Base-by-base conservation (phyloP, 768 basidiomycete genomes). In the Collybiopsis luxurians region DNA sequence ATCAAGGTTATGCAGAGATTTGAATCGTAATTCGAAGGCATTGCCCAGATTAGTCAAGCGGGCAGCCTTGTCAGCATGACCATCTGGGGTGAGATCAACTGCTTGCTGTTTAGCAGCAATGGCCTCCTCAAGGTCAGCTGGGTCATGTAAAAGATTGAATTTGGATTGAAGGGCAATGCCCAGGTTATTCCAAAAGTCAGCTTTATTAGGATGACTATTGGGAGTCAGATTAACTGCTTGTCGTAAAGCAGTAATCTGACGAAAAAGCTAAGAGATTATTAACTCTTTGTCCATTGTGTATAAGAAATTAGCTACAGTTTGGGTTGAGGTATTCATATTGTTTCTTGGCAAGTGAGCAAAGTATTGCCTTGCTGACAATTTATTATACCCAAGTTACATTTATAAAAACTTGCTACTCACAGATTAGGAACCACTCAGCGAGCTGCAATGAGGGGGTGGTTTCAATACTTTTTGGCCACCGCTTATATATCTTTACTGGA, bases 11-110 rank as follows among this genome's bases (percentile, higher is more conserved):
- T 30, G 54, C 19, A 56, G 27, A 24, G 38, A 44, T 39, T 61
- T 45, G 36, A 61, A 61, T 12, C 54, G 54, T 6, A 3, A 47
- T 6, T 12, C 19, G 30, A 34, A 39, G 19, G 44, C n/a, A 24
- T 42, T 61, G 2, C 60, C 60, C 11, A 61, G 54, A 26, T 61
- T 61, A 26, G 17, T 39, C 13, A 61, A 34, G n/a, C 17, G 23
- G 5, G 6, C 24, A 10, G 60, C 55, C 54, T 52, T 61, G 36
- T 61, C 60, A 9, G 17, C 48, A 30, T 26, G 11, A 40, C 31
- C 59, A 45, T 61, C 51, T 1, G 60, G 60, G 34, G 60, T 60
- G 55, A 61, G 60, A 2, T 53, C 43, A 45, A 45, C 43, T 10
- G 43, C 43, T 10, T 24, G 43, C 10, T 24, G 17, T 21, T 10